Evolutionary conservation across 164 flowering plant genomes (phyloP).

Genomic region (Dillenia turbinata): DNA sequence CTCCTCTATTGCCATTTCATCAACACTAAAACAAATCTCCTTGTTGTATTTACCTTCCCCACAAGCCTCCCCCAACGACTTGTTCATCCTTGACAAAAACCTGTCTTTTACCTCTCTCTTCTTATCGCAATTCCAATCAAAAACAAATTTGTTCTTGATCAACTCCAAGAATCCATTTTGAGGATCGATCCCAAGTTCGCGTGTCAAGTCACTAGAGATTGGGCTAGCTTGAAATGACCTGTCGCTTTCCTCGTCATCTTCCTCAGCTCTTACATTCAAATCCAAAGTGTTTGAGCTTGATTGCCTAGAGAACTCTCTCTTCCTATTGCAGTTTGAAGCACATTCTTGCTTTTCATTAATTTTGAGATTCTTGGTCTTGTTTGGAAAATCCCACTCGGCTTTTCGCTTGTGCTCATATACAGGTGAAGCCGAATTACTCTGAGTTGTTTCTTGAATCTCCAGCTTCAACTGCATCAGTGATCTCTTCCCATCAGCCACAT

Average conservation of each 20-base stretch:
- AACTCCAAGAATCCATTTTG: conserved; percentile 30
- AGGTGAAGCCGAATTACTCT: not conserved
- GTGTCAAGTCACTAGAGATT: conserved; percentile 42
- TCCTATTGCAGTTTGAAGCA: conserved; percentile 5
- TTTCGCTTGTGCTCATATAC: conserved; percentile 39
- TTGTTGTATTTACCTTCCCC: conserved; percentile 21
- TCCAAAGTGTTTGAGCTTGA: conserved; percentile 57
- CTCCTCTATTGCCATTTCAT: conserved; percentile 50
- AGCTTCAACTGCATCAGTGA: conserved; percentile 47
- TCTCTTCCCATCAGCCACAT: conserved; percentile 4
- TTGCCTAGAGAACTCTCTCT: conserved; percentile 36
- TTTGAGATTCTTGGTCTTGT: conserved; percentile 34
- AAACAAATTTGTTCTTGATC: conserved; percentile 35
- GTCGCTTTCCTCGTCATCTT: conserved; percentile 20
- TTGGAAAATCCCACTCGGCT: conserved; percentile 33
- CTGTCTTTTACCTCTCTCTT: conserved; percentile 25
- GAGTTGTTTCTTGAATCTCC: conserved; percentile 17
- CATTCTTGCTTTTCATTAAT: conserved; percentile 28
- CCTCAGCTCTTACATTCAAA: conserved; percentile 58
- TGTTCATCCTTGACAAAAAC: conserved; percentile 37
- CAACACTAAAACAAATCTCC: conserved; percentile 28
- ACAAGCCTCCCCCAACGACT: conserved; percentile 25
- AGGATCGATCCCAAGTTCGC: conserved; percentile 21
- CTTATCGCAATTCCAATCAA: conserved; percentile 20
- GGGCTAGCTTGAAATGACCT: conserved; percentile 22